Base-by-base conservation (phyloP, 306 rosid species). In the Inga laurina region DNA sequence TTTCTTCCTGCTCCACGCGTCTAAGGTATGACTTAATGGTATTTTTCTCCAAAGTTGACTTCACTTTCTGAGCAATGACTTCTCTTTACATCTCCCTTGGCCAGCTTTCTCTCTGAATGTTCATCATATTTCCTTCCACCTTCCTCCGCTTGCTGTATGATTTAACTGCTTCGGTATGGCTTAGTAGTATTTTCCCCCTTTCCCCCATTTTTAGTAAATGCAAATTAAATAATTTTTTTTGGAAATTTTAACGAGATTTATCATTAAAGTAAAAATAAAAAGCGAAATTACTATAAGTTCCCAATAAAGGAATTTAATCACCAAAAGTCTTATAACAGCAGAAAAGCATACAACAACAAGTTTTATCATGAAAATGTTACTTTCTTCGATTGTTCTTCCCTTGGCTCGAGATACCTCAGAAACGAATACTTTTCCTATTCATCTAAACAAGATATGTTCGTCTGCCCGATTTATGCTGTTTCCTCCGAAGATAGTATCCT, bases 341-440 rank as follows among this genome's bases (percentile, higher is more conserved):
- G 2, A 32, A 32, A 5, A 35, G 3, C 39, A 35, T 35, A 5
- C 6, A 35, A 35, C 4, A 35, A 35, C 3, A 35, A 35, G 37
- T n/a, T n/a, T n/a, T n/a, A n/a, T n/a, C n/a, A n/a, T n/a, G 0
- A 15, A 0, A 57, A 81, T 11, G 34, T 85, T 48, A 76, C 88
- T 10, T 61, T 85, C 82, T 85, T 81, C 39, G 32, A 19, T 4
- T 85, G 88, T 57, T 57, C 65, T 57, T 57, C 65, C 0, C 30
- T n/a, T 22, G 65, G 65, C 2, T 10, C 30, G 4, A n/a, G 12
- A 57, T 57, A n/a, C 65, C 65, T 57, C 27, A 57, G 65, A n/a
- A 57, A 57, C 30, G 10, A 4, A 54, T 0, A 0, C 30, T n/a
- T 27, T 27, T 27, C 24, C n/a, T n/a, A 37, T 37, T 9, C 24